Base-by-base conservation (phyloP, 192 early-diverging fungal species). In the Glomus cerebriforme region DNA sequence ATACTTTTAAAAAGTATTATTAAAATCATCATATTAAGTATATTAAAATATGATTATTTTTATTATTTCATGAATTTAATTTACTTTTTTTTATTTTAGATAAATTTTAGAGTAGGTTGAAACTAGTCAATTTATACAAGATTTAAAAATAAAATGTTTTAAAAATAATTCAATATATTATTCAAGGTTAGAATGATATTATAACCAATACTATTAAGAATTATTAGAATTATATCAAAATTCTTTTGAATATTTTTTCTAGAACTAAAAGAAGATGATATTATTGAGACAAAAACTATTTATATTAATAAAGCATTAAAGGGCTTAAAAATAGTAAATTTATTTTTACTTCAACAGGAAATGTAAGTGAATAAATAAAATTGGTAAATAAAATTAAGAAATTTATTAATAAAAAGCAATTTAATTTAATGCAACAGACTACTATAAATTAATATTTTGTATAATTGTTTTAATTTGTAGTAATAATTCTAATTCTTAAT, bases 111-210 rank as follows among this genome's bases (percentile, higher is more conserved):
- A 45, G 8, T 13, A 39, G 24, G 37, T 71, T 10, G 37, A 70
- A 70, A 19, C 34, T 9, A 15, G 69, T 19, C 12, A 71, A 1
- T 17, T 13, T 22, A 49, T 71, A 26, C 19, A 71, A 71, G 37
- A 71, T n/a, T 43, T 71, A 24, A 59, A 59, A 19, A 59, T 59
- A 15, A n/a, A 59, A 59, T 59, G 59, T 59, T 59, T 59, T 59
- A 59, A 7, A 71, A 37, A 8, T 15, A 45, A 71, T 71, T n/a
- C 37, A 43, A n/a, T 71, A 47, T 39, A 37, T 59, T 59, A 59
- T 59, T n/a, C 17, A 71, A 45, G 69, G 9, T 49, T 71, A 10
- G 22, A 27, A 31, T 43, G 69, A 71, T 26, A 24, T 43, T 22
- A 43, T 9, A 12, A 3, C 37, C 9, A 22, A 71, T 1, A 71